A percentile compares a stretch with the other conserved stretches of the same genome.
phyloP scores from a whole-genome alignment of 148 eudicot species.

The Gaultheria prostrata region DNA sequence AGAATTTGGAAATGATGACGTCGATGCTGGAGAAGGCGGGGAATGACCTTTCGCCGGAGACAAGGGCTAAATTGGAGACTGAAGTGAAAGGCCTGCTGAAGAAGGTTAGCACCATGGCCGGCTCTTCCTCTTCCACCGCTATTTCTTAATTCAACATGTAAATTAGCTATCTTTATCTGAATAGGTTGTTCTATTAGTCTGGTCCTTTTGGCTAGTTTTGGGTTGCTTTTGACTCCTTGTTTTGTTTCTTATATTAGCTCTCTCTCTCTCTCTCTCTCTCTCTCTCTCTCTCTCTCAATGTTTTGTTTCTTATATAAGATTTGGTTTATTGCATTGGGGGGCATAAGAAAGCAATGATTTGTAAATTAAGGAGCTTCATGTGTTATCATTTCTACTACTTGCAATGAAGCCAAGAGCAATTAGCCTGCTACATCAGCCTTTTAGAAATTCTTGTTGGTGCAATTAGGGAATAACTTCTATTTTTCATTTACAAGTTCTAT shows the following conservation, averaged over 20 bases:
- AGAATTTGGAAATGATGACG: conserved; percentile 74
- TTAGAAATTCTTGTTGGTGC: background rate
- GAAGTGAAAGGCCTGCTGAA: conserved; percentile 60
- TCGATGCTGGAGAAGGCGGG: conserved; percentile 72
- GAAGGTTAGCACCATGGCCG: conserved; percentile 54
- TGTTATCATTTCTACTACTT: background rate
- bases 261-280: conserved; percentile 7
- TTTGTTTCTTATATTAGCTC: background rate
- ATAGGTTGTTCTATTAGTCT: background rate
- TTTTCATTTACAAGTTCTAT: background rate
- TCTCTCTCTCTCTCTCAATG: conserved; percentile 6
- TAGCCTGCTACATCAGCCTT: background rate
- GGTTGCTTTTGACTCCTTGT: background rate
- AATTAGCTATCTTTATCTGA: background rate
- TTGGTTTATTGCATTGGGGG: conserved; percentile 7
- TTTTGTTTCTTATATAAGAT: no score
- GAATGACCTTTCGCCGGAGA: conserved; percentile 51
- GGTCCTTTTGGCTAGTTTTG: background rate
- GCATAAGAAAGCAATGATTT: background rate
- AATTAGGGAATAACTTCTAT: background rate
- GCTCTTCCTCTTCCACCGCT: conserved; percentile 39
- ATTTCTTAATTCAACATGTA: conserved; percentile 18
- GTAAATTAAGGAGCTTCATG: conserved; percentile 7
- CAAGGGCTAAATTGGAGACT: conserved; percentile 59
- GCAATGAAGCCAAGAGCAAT: conserved; percentile 14